Evolutionary conservation across 495 filamentous ascomycete genomes (phyloP), one percentile per base, ranked within the genome.

Genomic region (Daldinia grandis): DNA sequence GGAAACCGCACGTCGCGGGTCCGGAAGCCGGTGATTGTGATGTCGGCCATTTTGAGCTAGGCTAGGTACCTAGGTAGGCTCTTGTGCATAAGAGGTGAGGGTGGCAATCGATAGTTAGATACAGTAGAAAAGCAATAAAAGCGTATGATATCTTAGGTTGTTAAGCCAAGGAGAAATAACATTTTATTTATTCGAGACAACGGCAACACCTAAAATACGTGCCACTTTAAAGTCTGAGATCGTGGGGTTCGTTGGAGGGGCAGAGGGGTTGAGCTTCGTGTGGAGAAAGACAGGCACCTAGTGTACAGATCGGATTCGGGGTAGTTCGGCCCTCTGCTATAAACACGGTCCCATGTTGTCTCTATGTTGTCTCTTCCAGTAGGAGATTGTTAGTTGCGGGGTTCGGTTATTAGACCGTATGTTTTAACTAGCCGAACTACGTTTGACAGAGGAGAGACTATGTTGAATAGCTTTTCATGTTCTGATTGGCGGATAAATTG

Each of bases 1-100:
- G 94, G 94, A 82, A 97, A 97, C 76, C 94, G 88, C 77, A 97
- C 92, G 82, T 97, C 94, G 71, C 91, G 87, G 51, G 92, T 94
- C 69, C 85, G 85, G 78, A 88, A 92, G 62, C 88, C 86, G 59
- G 91, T 95, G 79, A 97, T 95, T 33, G 90, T 95, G 72, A 96
- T 89, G 84, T 87, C 83, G 38, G 79, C 65, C 82, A 85, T 87
- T 21, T 40, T 47, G 69, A 66, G 28, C 25, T 54, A 14, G 17
- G 19, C 6, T n/a, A n/a, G n/a, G n/a, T n/a, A n/a, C 24, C 50
- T 57, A 12, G 47, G 44, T 12, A 9, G 19, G 42, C 35, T 51
- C 21, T 21, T 53, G 8, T 37, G n/a, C n/a, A n/a, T n/a, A n/a
- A 28, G 5, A 28, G 19, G 21, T 24, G 21, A 49, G 30, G 19